phyloP scores from a whole-genome alignment of 768 basidiomycete species.

The Tephrocybe sp. region DNA sequence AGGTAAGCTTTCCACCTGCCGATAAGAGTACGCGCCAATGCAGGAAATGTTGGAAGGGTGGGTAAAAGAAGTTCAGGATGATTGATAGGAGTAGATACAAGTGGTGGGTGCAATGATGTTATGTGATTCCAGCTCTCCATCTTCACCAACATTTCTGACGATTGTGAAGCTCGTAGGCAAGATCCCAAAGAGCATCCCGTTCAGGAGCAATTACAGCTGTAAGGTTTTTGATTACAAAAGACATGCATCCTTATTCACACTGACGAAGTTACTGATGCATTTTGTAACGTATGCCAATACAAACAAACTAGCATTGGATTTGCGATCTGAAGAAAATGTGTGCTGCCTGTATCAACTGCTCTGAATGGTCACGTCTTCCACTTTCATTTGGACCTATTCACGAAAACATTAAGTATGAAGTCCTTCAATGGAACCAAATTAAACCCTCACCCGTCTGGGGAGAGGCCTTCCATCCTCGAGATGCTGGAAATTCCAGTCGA shows the following conservation, averaged over 20 bases:
- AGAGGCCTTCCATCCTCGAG: background rate
- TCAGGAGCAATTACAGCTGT: no score
- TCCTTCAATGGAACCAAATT: no score
- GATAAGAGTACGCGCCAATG: slow-evolving; percentile 71
- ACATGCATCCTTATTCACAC: no score
- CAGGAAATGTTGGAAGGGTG: slow-evolving; percentile 68
- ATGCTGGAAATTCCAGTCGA: background rate
- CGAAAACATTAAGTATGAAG: background rate
- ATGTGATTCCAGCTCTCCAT: no score
- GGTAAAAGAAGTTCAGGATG: slow-evolving; percentile 63
- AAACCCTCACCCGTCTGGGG: background rate
- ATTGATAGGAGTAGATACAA: slow-evolving; percentile 28
- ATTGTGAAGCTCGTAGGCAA: no score
- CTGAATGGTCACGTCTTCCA: slow-evolving; percentile 10
- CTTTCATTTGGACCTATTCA: slow-evolving; percentile 14
- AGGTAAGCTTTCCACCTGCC: slow-evolving; percentile 89
- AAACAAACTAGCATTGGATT: background rate
- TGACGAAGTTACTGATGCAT: no score
- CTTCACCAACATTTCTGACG: no score
- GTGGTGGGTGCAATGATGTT: slow-evolving; percentile 53
- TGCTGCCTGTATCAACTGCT: slow-evolving; percentile 3
- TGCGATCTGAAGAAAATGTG: background rate
- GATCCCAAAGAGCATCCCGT: no score
- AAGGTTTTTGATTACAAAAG: no score
- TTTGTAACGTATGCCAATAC: background rate